Evolutionary conservation across 208 protist genomes (phyloP), one percentile per base, ranked within the genome.

Genomic region (Leptomonas pyrrhocoris): DNA sequence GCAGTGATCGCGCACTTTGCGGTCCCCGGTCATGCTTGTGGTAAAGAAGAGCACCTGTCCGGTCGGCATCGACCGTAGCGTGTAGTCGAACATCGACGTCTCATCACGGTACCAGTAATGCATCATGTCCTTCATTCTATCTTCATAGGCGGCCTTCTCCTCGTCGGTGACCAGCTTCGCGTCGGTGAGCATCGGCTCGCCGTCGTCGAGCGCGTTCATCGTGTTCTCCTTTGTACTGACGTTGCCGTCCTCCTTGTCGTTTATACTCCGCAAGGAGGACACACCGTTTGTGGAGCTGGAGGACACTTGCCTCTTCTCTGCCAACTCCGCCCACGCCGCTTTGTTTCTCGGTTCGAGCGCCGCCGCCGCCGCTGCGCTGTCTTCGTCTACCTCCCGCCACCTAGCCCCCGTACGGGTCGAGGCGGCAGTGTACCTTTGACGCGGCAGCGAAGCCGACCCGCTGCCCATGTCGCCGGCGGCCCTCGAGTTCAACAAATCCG

Each of bases 1-100:
- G 49, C 77, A 86, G 43, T 83, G 74, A 50, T 87, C 79, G 16
- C 86, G 85, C 38, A 88, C 80, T 31, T 58, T 57, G 13, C 83
- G 77, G 45, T 89, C 79, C 16, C 79, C 82, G 0, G 89, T 91
- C 80, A 94, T 86, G 68, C 80, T 88, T 0, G 86, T 91, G 11
- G 40, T 83, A 73, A 92, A 94, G 36, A 94, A 71, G 36, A 89
- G 56, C 42, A 88, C 83, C 62, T 89, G 75, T 2, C 72, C 82
- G 6, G 40, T 59, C 12, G 49, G 49, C 34, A 67, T 46, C 30
- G 61, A 50, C 28, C 71, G 27, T 54, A 73, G 18, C 36, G 69
- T n/a, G 57, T 74, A 38, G 46, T 86, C 78, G 46, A 71, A 89
- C 58, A 74, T 77, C 18, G 74, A 69, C 27, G 70, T 63, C 21